These are phyloP conservation scores for Bromus sterilis DNA, from an alignment of 176 grass and related monocot genomes.

Conservation along the genomic window DNA sequence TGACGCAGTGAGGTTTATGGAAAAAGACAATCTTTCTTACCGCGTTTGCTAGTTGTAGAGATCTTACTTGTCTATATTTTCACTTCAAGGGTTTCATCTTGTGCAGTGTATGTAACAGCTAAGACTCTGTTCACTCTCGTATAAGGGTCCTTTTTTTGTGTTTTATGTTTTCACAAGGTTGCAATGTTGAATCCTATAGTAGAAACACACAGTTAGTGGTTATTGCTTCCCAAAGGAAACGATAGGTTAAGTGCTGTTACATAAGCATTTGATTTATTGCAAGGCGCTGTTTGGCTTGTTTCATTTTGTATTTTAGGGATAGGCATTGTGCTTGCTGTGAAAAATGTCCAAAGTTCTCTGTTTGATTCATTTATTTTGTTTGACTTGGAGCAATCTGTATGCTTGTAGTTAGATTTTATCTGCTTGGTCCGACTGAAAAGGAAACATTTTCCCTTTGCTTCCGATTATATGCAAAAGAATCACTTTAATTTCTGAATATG, in stretches of 20 bases:
- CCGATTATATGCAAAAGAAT: neutral
- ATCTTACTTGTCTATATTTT: neutral
- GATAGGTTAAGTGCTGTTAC: neutral
- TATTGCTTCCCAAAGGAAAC: neutral
- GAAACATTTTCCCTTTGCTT: neutral
- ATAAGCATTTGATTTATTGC: neutral
- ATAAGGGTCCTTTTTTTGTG: neutral
- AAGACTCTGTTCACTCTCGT: neutral
- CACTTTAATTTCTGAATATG: neutral
- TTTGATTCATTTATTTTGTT: neutral
- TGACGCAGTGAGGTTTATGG: neutral
- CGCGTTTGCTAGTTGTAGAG: neutral
- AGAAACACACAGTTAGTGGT: neutral
- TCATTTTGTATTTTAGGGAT: neutral
- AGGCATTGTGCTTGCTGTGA: neutral
- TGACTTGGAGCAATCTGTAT: neutral
- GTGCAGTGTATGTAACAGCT: neutral
- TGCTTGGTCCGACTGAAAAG: neutral
- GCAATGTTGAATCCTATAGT: neutral
- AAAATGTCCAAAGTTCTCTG: neutral
- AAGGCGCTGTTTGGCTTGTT: neutral
- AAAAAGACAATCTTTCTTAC: neutral
- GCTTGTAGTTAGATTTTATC: neutral
- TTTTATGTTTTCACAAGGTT: neutral
- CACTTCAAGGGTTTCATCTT: neutral